Conservation (phyloP, 73 alveolate species). For the Uronychia binucleata region DNA sequence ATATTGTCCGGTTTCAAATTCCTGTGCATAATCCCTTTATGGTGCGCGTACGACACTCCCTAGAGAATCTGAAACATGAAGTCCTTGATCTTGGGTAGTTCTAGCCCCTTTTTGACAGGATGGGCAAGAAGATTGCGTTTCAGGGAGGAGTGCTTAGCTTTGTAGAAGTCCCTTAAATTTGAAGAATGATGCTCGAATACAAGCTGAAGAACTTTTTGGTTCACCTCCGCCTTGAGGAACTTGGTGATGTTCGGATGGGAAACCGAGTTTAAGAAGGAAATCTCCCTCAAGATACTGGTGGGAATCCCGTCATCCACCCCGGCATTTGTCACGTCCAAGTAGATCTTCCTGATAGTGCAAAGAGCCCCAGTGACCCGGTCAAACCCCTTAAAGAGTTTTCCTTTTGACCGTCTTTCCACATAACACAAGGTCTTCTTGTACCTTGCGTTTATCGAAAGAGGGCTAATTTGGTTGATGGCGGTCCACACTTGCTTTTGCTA, state of each 20-base stretch:
- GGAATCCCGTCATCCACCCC: conserved; percentile 90
- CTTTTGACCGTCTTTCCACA: conserved; percentile 79
- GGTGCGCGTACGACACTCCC: conserved; percentile 70
- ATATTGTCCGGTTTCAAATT: conserved; percentile 96
- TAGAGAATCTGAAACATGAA: conserved; percentile 49
- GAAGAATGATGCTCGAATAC: conserved; percentile 42
- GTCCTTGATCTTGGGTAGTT: conserved; percentile 3
- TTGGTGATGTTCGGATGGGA: conserved; percentile 43
- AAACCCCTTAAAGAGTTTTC: conserved; percentile 57
- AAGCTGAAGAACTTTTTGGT: conserved; percentile 32
- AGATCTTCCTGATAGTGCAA: conserved; percentile 60
- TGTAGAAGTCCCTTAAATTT: conserved; percentile 35
- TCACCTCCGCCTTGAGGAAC: conserved; percentile 35
- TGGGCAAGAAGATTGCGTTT: too few relatives aligned
- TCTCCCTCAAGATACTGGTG: conserved; percentile 83
- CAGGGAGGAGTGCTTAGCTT: not conserved
- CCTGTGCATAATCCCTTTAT: conserved; percentile 93
- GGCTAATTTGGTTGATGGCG: not conserved
- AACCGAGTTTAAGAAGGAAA: conserved; percentile 40
- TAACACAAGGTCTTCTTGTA: conserved; percentile 11
- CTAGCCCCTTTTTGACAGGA: not conserved
- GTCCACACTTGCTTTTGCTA: conserved; percentile 35
- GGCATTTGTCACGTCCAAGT: conserved; percentile 77
- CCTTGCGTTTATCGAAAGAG: conserved; percentile 20
- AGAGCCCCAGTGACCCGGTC: conserved; percentile 44